Evolutionary conservation across 805 yeast species (phyloP), one percentile per base, ranked within the genome.

Genomic region (Ogataea henricii): DNA sequence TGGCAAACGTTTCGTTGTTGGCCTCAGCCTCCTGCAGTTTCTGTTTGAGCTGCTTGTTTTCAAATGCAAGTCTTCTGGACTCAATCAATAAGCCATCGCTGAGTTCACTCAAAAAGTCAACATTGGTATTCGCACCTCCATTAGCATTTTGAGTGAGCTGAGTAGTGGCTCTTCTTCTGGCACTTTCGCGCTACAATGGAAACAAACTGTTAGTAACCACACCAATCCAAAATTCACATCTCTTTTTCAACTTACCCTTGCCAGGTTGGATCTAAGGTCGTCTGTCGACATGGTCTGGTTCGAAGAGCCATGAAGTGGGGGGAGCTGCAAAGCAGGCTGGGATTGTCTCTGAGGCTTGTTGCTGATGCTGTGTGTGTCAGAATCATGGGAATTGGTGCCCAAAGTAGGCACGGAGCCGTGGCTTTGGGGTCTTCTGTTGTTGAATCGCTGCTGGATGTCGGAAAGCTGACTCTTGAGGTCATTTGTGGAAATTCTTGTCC

Each of bases 31-130:
- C 56, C 50, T 70, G 71, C 51, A 82, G 56, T 52, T 71, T 72
- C 14, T 63, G 53, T 49, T 76, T 74, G 52, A 74, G 70, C 52
- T 66, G 68, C 45, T 73, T 73, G 60, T 79, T 82, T 49, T 85
- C 89, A 21, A 86, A 83, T 46, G 81, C 84, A 47, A 87, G 70
- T 51, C 85, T 74, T 55, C 91, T 77, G 58, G 90, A 85, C 63
- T 87, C 89, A 37, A 77, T 69, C 14, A 87, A 72, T 52, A 87
- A 68, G 48, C 84, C 85, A 57, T 87, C 92, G 66, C 89, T 83
- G 47, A 87, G 65, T 3, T 87, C 89, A 48, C 85, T 85, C 13
- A 85, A 82, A 60, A 86, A 86, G 59, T 81, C 80, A 71, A 85
- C 80, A 50, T 85, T 87, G 54, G 81, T 81, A 17, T 81, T 81